Evolutionary conservation across 805 yeast species (phyloP).

Genomic region (Wickerhamomyces strasburgensis): DNA sequence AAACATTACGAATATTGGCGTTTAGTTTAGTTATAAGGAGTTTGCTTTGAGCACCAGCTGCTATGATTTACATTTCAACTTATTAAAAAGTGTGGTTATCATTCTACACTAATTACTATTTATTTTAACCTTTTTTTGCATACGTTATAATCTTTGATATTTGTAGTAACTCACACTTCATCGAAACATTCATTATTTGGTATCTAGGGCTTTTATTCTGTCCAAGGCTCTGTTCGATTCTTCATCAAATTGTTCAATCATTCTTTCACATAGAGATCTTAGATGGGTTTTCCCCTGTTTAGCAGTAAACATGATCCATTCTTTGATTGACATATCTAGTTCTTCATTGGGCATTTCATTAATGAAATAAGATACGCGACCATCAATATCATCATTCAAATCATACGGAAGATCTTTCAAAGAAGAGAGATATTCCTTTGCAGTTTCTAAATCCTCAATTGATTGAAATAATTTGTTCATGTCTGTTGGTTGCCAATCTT

Average conservation of each 20-base stretch:
- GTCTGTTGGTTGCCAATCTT: conserved; percentile 27
- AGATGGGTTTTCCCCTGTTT: conserved; percentile 46
- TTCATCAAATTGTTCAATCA: conserved; percentile 42
- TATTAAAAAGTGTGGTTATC: too few species aligned
- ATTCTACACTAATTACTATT: too few species aligned
- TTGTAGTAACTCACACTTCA: too few species aligned
- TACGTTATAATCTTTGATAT: too few species aligned
- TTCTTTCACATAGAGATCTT: conserved; percentile 38
- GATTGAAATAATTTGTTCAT: conserved; percentile 23
- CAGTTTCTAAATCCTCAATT: conserved; percentile 28
- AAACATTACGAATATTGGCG: too few species aligned
- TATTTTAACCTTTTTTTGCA: conserved; percentile 1
- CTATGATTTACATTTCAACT: too few species aligned
- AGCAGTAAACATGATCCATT: conserved; percentile 63
- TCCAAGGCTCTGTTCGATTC: conserved; percentile 50
- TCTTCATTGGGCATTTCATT: conserved; percentile 67
- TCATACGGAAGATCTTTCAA: conserved; percentile 24
- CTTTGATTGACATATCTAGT: conserved; percentile 59
- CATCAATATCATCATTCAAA: conserved; percentile 59
- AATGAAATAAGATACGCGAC: conserved; percentile 58
- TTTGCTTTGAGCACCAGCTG: too few species aligned
- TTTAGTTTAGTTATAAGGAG: too few species aligned
- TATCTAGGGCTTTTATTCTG: conserved; percentile 25
- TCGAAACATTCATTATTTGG: background rate
- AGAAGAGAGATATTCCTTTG: conserved; percentile 23